phyloP scores from a whole-genome alignment of 441 rosid species.

The Cnidoscolus chayamansa region DNA sequence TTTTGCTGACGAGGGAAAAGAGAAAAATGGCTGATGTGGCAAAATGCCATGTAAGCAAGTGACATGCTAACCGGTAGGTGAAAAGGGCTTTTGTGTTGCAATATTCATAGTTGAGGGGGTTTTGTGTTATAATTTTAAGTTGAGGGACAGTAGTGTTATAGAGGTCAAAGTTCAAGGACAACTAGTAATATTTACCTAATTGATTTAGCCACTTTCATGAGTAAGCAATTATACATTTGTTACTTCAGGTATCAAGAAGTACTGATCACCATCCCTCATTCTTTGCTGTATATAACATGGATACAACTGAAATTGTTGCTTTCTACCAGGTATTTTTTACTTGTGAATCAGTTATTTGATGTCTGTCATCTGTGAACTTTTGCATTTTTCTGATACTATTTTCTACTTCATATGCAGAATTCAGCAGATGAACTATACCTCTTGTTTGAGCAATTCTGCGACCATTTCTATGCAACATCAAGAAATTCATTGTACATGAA shows the following conservation, averaged over 20 bases:
- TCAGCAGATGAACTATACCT: slow-evolving; percentile 78
- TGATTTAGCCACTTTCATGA: not conserved
- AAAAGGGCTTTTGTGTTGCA: too few relatives aligned
- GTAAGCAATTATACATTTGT: slow-evolving; percentile 15
- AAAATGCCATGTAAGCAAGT: too few relatives aligned
- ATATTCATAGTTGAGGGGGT: too few relatives aligned
- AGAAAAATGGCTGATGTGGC: too few relatives aligned
- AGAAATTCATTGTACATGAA: slow-evolving; percentile 60
- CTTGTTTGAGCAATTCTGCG: slow-evolving; percentile 77
- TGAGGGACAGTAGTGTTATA: too few relatives aligned
- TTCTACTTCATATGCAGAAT: slow-evolving; percentile 49
- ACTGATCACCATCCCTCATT: slow-evolving; percentile 75
- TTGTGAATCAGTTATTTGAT: slow-evolving; percentile 12
- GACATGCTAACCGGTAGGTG: too few relatives aligned
- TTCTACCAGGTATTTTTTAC: slow-evolving; percentile 68
- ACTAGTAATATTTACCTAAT: too few relatives aligned
- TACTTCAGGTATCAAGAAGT: slow-evolving; percentile 59
- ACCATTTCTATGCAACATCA: slow-evolving; percentile 71
- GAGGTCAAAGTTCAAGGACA: too few relatives aligned
- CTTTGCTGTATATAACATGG: slow-evolving; percentile 96
- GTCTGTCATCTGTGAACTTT: not conserved
- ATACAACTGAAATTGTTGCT: slow-evolving; percentile 89
- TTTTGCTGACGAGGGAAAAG: too few relatives aligned
- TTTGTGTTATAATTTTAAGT: too few relatives aligned
- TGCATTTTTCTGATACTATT: slow-evolving; percentile 14